Percentiles rank a stretch among this genome's conserved stretches.
These are phyloP conservation scores for Corrigiola litoralis DNA, from an alignment of 179 eudicot genomes.

Conservation along the genomic window DNA sequence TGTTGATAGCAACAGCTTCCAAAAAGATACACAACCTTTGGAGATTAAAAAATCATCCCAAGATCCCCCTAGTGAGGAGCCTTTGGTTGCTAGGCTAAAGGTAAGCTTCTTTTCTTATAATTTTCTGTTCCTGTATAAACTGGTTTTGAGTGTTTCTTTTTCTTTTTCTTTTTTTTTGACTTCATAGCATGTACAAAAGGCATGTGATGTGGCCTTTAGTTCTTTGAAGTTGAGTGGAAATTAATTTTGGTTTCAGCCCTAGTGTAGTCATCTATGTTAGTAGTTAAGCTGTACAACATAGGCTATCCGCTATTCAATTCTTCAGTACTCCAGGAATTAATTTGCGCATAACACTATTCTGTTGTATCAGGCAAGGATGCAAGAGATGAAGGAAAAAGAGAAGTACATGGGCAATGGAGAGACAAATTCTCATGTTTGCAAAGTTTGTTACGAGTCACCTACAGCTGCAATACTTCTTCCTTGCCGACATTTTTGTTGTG, in stretches of 20 bases:
- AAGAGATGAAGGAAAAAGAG: slow-evolving; percentile 98
- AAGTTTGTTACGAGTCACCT: slow-evolving; percentile 90
- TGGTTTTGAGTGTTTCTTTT: not conserved
- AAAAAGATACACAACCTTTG: slow-evolving; percentile 38
- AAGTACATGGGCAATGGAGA: slow-evolving; percentile 57
- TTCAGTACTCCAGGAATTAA: too few relatives aligned
- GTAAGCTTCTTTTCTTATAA: slow-evolving; percentile 28
- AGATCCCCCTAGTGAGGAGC: slow-evolving; percentile 59
- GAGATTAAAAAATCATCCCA: slow-evolving; percentile 35
- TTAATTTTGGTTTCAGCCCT: not conserved
- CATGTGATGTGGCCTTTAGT: not conserved
- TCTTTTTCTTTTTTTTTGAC: not conserved
- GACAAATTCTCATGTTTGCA: slow-evolving; percentile 82
- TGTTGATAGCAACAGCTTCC: slow-evolving; percentile 36
- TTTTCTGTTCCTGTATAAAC: not conserved
- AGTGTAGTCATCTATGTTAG: too few relatives aligned
- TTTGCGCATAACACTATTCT: too few relatives aligned
- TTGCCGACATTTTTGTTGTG: slow-evolving; percentile 91
- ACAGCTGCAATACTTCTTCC: slow-evolving; percentile 96
- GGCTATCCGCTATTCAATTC: too few relatives aligned
- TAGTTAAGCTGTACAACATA: too few relatives aligned
- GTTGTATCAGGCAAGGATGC: slow-evolving; percentile 79
- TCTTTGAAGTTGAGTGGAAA: too few relatives aligned
- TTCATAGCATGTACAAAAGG: not conserved
- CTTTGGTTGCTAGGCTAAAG: slow-evolving; percentile 86